Evolutionary conservation across 306 rosid genomes (phyloP), one percentile per base, ranked within the genome.

Genomic region (Fagus crenata): DNA sequence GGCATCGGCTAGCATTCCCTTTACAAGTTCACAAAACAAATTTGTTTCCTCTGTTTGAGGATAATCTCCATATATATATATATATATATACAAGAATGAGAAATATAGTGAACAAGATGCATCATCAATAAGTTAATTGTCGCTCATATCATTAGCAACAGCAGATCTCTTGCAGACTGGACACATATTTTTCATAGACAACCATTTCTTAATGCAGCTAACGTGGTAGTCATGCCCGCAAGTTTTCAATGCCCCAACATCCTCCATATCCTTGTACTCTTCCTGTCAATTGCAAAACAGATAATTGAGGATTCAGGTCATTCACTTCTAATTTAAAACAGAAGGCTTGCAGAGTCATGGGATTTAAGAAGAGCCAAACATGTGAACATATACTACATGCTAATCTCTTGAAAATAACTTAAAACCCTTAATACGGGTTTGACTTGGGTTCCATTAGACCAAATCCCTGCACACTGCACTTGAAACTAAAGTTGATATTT

Each of bases 171-270:
- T 93, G 92, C 94, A 93, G 78, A 93, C 83, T 5, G 97, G 97
- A 60, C 97, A 93, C 51, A 81, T 7, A 72, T 89, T 93, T 82
- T 89, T 93, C 94, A 93, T 77, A 35, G 89, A 85, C 68, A 93
- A 77, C 97, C 97, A 93, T 75, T 93, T 90, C 54, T 82, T 93
- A 72, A 93, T 81, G 92, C 97, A 93, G 82, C 83, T 81, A 77
- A 88, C 93, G 71, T 93, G 97, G 75, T 89, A 93, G 81, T 90
- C 94, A 74, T 92, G 97, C 1, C 97, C 87, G 54, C 97, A 92
- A 51, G 79, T 61, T 79, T 84, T 86, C 74, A 92, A 77, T 28
- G 90, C 77, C 64, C 93, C 97, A 46, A 92, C 92, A 86, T 88
- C 96, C 33, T 90, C 97, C 93, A 84, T 82, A 81, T 92, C 77